Evolutionary conservation across 1,284 basidiomycete genomes (phyloP).

Genomic region (Melanopsichium pennsylvanicum): DNA sequence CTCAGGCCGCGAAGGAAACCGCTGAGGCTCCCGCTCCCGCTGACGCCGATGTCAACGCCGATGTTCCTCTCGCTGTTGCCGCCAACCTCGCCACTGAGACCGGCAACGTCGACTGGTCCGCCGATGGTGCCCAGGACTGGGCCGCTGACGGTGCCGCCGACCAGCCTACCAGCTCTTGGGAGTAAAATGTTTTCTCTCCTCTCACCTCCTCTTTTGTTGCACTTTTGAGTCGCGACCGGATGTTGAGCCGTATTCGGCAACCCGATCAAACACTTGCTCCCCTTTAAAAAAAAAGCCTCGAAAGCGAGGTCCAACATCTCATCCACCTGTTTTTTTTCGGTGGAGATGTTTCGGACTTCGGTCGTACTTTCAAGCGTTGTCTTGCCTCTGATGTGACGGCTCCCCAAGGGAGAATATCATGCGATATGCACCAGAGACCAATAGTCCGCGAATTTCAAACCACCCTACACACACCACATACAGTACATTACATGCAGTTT

Average conservation of each 20-base stretch:
- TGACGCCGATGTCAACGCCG: constrained; percentile 77
- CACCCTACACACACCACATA: constrained; percentile 1
- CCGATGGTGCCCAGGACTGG: constrained; percentile 67
- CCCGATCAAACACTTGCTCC: background rate
- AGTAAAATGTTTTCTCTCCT: constrained; percentile 23
- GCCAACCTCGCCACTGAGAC: constrained; percentile 55
- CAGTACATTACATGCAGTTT: background rate
- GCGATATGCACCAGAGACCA: constrained; percentile 56
- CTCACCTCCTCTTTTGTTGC: background rate
- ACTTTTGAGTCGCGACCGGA: background rate
- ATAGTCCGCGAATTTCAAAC: constrained; percentile 47
- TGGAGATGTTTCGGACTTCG: constrained; percentile 3
- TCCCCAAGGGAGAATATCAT: constrained; percentile 48
- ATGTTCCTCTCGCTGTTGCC: constrained; percentile 46
- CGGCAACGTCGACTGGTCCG: constrained; percentile 80
- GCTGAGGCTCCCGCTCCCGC: constrained; percentile 42
- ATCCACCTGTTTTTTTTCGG: background rate
- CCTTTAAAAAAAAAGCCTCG: constrained; percentile 37
- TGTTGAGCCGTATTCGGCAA: background rate
- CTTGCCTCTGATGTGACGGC: constrained; percentile 57
- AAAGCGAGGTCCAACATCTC: constrained; percentile 10
- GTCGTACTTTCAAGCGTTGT: constrained; percentile 43
- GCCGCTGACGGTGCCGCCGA: constrained; percentile 62
- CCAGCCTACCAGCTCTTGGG: constrained; percentile 45
- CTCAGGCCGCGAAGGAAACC: constrained; percentile 54